Evolutionary conservation across 1,284 basidiomycete species (phyloP), one percentile per base, ranked within the genome.

Genomic region (Kwoniella shivajii): DNA sequence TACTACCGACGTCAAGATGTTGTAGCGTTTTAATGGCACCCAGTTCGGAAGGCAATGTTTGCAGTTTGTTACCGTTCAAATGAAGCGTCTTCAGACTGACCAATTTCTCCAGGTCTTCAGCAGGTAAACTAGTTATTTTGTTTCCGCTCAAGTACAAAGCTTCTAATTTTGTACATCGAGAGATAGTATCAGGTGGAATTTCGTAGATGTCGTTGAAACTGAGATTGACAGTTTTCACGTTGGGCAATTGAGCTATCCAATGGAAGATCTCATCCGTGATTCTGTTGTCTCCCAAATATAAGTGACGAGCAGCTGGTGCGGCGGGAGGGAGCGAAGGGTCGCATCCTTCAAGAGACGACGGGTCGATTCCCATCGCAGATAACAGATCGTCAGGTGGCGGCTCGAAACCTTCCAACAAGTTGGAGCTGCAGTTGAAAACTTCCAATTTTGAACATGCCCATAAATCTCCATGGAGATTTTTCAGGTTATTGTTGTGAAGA

Each of bases 201-300:
- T 96, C 92, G 74, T 89, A 88, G 57, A 99, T 90, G 59, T 92
- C 88, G 78, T 99, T 99, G 81, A 97, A 98, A 55, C 90, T 92
- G 31, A 99, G 81, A 67, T 99, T 99, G 54, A 99, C 84, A 2
- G 93, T 86, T 3, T 83, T 83, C 11, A 97, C 83, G 64, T 88
- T 85, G 55, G 84, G 84, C 62, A 98, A 81, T 24, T 90, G 81
- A 61, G 86, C 87, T 30, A 96, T 78, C 0, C 86, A 84, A 43
- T 85, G 85, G 46, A 98, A 84, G 9, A 86, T 83, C 34, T 96
- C 90, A 71, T 97, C 91, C 5, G 85, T 86, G 20, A 97, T 81
- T 20, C 84, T 83, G 74, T 99, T 99, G 81, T 99, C 94, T 51
- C 89, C 93, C 1, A 97, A 82, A 68, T 89, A 90, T 0, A 98